These are phyloP conservation scores for Brassica napus DNA, from an alignment of 345 rosid genomes.

Conservation along the genomic window DNA sequence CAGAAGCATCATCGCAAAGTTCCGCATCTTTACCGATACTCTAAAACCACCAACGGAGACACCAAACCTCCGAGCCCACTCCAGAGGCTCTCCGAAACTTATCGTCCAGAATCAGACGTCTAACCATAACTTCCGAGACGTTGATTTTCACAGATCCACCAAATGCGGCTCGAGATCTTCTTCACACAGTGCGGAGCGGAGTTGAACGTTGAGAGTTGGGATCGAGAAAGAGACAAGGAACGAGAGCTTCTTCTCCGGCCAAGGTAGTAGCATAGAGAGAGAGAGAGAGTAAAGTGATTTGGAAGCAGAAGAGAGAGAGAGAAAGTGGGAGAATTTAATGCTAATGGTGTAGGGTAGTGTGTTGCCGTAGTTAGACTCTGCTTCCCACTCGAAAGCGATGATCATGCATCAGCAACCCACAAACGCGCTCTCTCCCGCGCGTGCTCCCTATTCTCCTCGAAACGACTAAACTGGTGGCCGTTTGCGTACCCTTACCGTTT, in stretches of 20 bases:
- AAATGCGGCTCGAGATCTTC: slow-evolving; percentile 56
- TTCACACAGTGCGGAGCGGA: slow-evolving; percentile 24
- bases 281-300: slow-evolving; percentile 34
- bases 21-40: slow-evolving; percentile 41
- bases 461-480: slow-evolving; percentile 42
- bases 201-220: background rate
- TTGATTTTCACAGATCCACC: slow-evolving; percentile 56
- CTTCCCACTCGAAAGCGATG: slow-evolving; percentile 24
- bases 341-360: slow-evolving; percentile 42
- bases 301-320: slow-evolving; percentile 24
- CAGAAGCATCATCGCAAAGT: slow-evolving; percentile 43
- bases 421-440: background rate
- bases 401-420: background rate
- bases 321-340: slow-evolving; percentile 31
- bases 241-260: slow-evolving; percentile 33
- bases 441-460: slow-evolving; percentile 2
- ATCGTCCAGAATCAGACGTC: slow-evolving; percentile 20
- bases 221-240: slow-evolving; percentile 15
- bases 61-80: slow-evolving; percentile 24
- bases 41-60: slow-evolving; percentile 33
- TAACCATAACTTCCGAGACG: slow-evolving; percentile 27
- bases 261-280: slow-evolving; percentile 13
- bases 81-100: slow-evolving; percentile 35
- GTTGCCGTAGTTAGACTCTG: slow-evolving; percentile 40
- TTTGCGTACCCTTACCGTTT: slow-evolving; percentile 32